These are phyloP conservation scores for Fusarium sp. DNA, from an alignment of 2,329 filamentous ascomycete genomes.

Conservation along the genomic window DNA sequence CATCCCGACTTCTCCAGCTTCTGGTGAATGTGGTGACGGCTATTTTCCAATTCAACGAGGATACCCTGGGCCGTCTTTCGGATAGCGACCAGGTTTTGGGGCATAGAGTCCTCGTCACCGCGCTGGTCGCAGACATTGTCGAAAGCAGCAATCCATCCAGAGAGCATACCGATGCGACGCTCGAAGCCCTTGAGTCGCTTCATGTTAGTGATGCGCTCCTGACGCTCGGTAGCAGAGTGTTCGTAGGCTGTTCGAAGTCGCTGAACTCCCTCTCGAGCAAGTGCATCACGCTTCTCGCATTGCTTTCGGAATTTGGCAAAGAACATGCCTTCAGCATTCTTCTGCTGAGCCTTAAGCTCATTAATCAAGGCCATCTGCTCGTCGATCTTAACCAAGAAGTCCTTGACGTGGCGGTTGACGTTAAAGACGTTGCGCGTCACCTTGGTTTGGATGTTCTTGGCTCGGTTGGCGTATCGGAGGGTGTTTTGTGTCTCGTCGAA, in stretches of 20 bases:
- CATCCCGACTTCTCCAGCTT: slow-evolving; percentile 83
- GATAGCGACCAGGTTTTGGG: slow-evolving; percentile 77
- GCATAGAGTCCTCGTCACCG: slow-evolving; percentile 65
- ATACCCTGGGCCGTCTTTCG: slow-evolving; percentile 91
- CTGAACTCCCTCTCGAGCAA: slow-evolving; percentile 81
- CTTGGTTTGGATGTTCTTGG: slow-evolving; percentile 99
- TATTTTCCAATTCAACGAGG: slow-evolving; percentile 87
- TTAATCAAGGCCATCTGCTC: slow-evolving; percentile 98
- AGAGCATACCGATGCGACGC: slow-evolving; percentile 86
- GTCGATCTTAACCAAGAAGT: slow-evolving; percentile 99
- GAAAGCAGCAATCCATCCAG: slow-evolving; percentile 92
- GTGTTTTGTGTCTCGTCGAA: slow-evolving; percentile 99
- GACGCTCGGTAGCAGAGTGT: slow-evolving; percentile 79
- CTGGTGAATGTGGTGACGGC: slow-evolving; percentile 90
- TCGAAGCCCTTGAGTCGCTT: slow-evolving; percentile 86
- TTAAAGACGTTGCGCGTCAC: slow-evolving; percentile 99
- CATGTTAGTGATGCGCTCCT: slow-evolving; percentile 83
- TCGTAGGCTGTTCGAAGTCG: slow-evolving; percentile 88
- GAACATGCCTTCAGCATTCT: slow-evolving; percentile 83
- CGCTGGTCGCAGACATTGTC: slow-evolving; percentile 81
- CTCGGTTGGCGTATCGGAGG: slow-evolving; percentile 93
- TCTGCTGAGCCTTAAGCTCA: slow-evolving; percentile 92
- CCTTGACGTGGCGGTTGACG: slow-evolving; percentile 98
- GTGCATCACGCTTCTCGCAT: slow-evolving; percentile 81
- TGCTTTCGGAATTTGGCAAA: slow-evolving; percentile 94